Percentiles rank a stretch among this genome's conserved stretches.
phyloP scores from a whole-genome alignment of 1,284 basidiomycete species.

The Schizophyllum amplum region DNA sequence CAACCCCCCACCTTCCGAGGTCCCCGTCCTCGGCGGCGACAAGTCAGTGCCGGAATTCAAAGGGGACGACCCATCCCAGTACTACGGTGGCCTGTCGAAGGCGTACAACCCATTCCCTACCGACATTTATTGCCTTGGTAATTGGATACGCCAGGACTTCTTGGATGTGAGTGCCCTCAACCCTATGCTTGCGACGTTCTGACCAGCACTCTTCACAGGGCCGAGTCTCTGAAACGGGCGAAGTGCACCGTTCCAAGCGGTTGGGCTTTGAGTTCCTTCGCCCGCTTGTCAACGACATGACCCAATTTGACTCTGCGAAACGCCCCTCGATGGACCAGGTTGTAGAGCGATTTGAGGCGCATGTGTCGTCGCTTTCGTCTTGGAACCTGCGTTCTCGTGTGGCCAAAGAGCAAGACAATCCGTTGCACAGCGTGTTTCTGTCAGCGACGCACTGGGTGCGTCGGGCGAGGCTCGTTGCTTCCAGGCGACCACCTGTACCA shows the following conservation, averaged over 20 bases:
- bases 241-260: background rate
- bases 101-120: background rate
- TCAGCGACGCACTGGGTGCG: too few relatives aligned
- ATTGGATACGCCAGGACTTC: background rate
- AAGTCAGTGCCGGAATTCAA: background rate
- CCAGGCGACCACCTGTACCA: too few relatives aligned
- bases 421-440: too few relatives aligned
- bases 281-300: conserved; percentile 23
- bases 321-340: conserved; percentile 22
- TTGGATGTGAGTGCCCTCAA: background rate
- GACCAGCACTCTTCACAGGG: too few relatives aligned
- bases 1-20: conserved; percentile 13
- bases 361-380: conserved; percentile 8
- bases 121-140: conserved; percentile 2
- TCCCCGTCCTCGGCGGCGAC: background rate
- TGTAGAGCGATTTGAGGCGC: conserved; percentile 14
- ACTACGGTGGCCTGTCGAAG: background rate
- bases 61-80: background rate
- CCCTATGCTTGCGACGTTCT: too few relatives aligned
- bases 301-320: conserved; percentile 17
- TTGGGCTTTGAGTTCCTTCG: conserved; percentile 22
- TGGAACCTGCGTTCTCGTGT: conserved; percentile 18
- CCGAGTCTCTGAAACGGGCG: too few relatives aligned
- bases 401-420: too few relatives aligned
- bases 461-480: too few relatives aligned